Percentiles rank a stretch among this genome's conserved stretches.
These are phyloP conservation scores for Penicillium sp. DNA, from an alignment of 2,329 filamentous ascomycete genomes.

Conservation along the genomic window DNA sequence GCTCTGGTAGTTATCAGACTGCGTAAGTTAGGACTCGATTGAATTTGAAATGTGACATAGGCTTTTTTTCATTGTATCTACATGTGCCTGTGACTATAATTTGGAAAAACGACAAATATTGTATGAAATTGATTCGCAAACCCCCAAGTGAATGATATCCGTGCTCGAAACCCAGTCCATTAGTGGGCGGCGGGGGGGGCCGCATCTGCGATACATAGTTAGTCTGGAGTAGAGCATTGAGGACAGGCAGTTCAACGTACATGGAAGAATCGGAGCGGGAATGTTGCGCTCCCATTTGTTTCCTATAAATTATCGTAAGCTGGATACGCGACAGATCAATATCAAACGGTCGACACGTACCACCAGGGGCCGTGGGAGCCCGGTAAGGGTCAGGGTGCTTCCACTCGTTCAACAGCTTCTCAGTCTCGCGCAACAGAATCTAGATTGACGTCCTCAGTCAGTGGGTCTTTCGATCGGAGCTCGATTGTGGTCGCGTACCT, in stretches of 20 bases:
- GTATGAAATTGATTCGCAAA: slow-evolving; percentile 9
- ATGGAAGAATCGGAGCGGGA: slow-evolving; percentile 76
- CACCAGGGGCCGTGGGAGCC: slow-evolving; percentile 89
- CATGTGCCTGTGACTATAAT: slow-evolving; percentile 9
- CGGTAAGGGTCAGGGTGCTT: slow-evolving; percentile 96
- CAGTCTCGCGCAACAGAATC: slow-evolving; percentile 85
- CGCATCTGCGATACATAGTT: slow-evolving; percentile 28
- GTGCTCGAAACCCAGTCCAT: slow-evolving; percentile 8
- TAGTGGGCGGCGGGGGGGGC: slow-evolving; percentile 35
- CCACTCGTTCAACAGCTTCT: slow-evolving; percentile 87
- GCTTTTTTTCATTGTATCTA: slow-evolving; percentile 7
- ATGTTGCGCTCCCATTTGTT: slow-evolving; percentile 97
- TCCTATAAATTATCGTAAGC: slow-evolving; percentile 58
- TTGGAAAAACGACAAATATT: slow-evolving; percentile 5
- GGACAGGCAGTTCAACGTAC: slow-evolving; percentile 63
- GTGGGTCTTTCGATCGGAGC: background rate
- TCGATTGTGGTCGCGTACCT: slow-evolving; percentile 59
- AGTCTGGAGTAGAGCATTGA: slow-evolving; percentile 11
- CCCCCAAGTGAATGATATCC: background rate
- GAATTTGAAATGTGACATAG: background rate
- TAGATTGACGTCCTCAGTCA: slow-evolving; percentile 47
- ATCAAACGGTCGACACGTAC: slow-evolving; percentile 58
- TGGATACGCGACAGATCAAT: slow-evolving; percentile 6
- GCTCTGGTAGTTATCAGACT: background rate
- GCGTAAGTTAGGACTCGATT: background rate